Evolutionary conservation across 495 filamentous ascomycete species (phyloP).

Genomic region (Podospora pseudopauciseta): DNA sequence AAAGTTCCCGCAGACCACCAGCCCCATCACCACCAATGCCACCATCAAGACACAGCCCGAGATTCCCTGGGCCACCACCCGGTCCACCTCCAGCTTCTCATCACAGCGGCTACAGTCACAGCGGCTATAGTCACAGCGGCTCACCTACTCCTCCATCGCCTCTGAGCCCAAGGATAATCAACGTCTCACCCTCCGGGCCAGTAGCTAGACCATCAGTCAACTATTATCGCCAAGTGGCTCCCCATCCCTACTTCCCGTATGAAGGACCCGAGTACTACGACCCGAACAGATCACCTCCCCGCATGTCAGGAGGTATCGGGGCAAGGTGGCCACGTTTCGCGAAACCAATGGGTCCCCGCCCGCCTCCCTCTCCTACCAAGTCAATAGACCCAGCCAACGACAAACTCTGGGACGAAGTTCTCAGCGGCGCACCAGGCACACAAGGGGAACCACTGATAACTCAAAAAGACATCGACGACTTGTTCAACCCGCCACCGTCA

Average conservation of each 20-base stretch:
- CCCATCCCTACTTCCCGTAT: not conserved
- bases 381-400: not conserved
- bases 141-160: not conserved
- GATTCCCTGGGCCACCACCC: not conserved
- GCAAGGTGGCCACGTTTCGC: not conserved
- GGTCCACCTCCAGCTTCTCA: not conserved
- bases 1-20: not conserved
- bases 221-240: not conserved
- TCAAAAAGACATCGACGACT: not conserved
- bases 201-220: not conserved
- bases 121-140: not conserved
- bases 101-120: not conserved
- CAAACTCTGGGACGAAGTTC: not conserved
- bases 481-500: not conserved
- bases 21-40: not conserved
- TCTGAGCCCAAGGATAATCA: not conserved
- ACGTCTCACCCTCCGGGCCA: not conserved
- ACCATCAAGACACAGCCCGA: not conserved
- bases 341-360: not conserved
- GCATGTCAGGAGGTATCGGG: not conserved
- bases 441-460: not conserved
- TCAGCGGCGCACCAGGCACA: not conserved
- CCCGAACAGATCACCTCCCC: not conserved
- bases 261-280: not conserved
- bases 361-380: not conserved